Conservation (phyloP, 2,329 filamentous ascomycete species). For the Decorospora gaudefroyi region DNA sequence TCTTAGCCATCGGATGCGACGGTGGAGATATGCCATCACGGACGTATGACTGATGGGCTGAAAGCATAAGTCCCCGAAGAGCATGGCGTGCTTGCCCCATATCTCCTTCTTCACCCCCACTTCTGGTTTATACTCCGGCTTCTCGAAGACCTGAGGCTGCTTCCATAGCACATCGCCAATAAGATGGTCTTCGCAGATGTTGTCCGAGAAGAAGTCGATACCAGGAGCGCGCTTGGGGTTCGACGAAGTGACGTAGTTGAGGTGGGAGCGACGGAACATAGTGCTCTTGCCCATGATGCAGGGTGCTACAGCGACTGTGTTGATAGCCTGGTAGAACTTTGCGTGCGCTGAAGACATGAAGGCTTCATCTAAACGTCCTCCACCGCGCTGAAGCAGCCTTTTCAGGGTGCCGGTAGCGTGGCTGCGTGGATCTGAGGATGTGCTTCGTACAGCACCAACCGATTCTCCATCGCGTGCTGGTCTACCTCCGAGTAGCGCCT, state of each 20-base stretch:
- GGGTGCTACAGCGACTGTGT: conserved; percentile 85
- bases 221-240: conserved; percentile 62
- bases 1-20: conserved; percentile 85
- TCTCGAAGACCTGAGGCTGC: conserved; percentile 50
- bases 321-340: conserved; percentile 98
- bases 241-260: conserved; percentile 70
- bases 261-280: conserved; percentile 94
- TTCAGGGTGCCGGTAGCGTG: conserved; percentile 29
- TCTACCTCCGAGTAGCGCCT: conserved; percentile 37
- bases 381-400: conserved; percentile 56
- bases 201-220: conserved; percentile 90
- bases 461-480: conserved; percentile 22
- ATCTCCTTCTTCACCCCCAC: conserved; percentile 41
- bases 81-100: conserved; percentile 78
- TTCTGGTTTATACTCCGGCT: conserved; percentile 29
- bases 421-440: conserved; percentile 31
- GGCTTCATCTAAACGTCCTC: conserved; percentile 87
- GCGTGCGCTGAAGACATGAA: conserved; percentile 93
- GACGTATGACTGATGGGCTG: conserved; percentile 88
- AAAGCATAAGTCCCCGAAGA: conserved; percentile 83
- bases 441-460: conserved; percentile 35
- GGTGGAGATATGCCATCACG: conserved; percentile 73
- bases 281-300: conserved; percentile 97
- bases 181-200: conserved; percentile 97
- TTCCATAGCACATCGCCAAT: conserved; percentile 93